Evolutionary conservation across 2,329 filamentous ascomycete species (phyloP).

Genomic region (Boeremia lycopersici): DNA sequence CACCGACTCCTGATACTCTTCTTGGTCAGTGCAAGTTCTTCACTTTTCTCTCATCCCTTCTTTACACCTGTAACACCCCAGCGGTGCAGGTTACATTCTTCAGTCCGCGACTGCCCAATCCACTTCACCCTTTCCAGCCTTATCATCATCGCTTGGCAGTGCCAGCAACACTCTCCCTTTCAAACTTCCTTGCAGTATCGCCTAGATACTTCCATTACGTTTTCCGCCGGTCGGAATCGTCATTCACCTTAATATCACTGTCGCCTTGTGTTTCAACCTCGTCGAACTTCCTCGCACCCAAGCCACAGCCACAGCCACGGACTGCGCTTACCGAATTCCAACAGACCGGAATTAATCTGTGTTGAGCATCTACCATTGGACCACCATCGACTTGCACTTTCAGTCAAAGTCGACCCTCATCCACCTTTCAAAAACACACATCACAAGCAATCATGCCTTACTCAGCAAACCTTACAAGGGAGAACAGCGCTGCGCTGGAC

Average conservation of each 20-base stretch:
- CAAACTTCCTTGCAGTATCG: constrained; percentile 28
- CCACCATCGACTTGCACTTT: constrained; percentile 13
- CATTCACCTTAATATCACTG: constrained; percentile 34
- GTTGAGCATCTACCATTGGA: constrained; percentile 18
- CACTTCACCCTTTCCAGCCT: constrained; percentile 25
- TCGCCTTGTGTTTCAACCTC: constrained; percentile 37
- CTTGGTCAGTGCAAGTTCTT: constrained; percentile 40
- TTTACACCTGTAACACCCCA: constrained; percentile 33
- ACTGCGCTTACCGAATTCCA: constrained; percentile 42
- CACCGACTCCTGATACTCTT: constrained; percentile 29
- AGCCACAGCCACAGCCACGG: constrained; percentile 43
- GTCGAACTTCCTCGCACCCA: constrained; percentile 25
- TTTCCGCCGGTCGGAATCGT: constrained; percentile 43
- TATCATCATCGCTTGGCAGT: constrained; percentile 32
- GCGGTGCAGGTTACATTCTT: constrained; percentile 37
- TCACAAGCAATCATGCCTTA: constrained; percentile 51
- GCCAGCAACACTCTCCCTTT: constrained; percentile 33
- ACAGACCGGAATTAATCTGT: constrained; percentile 42
- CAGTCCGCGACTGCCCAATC: constrained; percentile 25
- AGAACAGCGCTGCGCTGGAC: constrained; percentile 77
- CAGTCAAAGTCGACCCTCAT: constrained; percentile 13
- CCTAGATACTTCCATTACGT: constrained; percentile 20
- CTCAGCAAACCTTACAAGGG: constrained; percentile 49
- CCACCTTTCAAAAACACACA: constrained; percentile 19
- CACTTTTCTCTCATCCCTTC: constrained; percentile 32